Conservation (phyloP, 2,329 filamentous ascomycete species). For the Trichoderma aggressivum region DNA sequence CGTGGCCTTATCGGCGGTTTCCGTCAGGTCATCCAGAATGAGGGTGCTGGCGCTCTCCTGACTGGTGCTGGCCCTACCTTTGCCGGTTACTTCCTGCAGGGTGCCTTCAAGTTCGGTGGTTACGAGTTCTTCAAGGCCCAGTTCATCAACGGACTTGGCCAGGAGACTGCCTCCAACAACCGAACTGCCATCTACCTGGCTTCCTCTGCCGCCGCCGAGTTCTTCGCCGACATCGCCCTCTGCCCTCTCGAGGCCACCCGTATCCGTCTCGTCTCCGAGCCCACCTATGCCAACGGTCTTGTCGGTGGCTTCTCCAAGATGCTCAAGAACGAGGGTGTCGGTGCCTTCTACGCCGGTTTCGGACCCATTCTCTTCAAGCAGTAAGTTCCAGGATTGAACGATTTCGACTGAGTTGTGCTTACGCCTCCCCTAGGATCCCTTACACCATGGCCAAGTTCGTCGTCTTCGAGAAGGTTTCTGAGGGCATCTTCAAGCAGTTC, state of each 20-base stretch:
- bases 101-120: constrained; percentile 89
- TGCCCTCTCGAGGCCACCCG: constrained; percentile 91
- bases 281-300: constrained; percentile 78
- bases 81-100: constrained; percentile 91
- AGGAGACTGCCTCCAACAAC: constrained; percentile 74
- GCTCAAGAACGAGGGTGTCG: constrained; percentile 74
- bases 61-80: constrained; percentile 83
- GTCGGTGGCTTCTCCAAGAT: constrained; percentile 80
- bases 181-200: constrained; percentile 78
- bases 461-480: constrained; percentile 84
- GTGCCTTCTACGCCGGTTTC: constrained; percentile 88
- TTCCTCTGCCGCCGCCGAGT: constrained; percentile 62
- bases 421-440: constrained; percentile 58
- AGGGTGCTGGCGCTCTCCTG: constrained; percentile 81
- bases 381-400: constrained; percentile 28
- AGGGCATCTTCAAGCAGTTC: constrained; percentile 64
- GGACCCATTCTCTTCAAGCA: constrained; percentile 71
- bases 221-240: constrained; percentile 76
- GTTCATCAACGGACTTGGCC: constrained; percentile 74
- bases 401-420: not conserved
- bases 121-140: constrained; percentile 98
- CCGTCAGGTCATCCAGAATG: constrained; percentile 77
- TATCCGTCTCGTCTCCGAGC: constrained; percentile 88
- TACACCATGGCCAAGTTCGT: constrained; percentile 97
- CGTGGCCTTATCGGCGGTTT: constrained; percentile 81